Evolutionary conservation across 225 moss, liverwort and hornwort species (phyloP), one percentile per base, ranked within the genome.

Genomic region (Antitrichia curtipendula): DNA sequence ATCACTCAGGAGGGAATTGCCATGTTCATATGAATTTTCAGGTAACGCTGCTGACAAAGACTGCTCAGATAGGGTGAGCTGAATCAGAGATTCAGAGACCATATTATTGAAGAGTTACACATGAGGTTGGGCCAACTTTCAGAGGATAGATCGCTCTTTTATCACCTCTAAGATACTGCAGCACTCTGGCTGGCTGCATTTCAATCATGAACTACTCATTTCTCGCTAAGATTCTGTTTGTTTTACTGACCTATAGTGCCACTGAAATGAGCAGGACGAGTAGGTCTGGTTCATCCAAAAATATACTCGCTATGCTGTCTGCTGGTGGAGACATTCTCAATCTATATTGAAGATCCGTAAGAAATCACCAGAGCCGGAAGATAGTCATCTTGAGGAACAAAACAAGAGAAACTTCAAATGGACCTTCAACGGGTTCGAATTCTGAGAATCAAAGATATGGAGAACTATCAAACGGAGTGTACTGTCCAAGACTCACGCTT

Each of bases 101-200:
- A 43, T 5, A 80, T 10, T 47, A 29, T 73, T 74, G 49, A 74
- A 12, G 31, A 49, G 11, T 31, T 20, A 19, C 31, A 80, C 9
- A 17, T 18, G 8, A 18, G 3, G 41, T 41, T 19, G 1, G 3
- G 58, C 58, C 5, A 43, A 16, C 21, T 80, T 80, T 58, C 43
- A 59, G 21, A 10, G 60, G 8, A 61, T 75, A 8, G 2, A 36
- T 36, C 23, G 4, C 53, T 18, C 3, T 23, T 10, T 14, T 38
- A 10, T 40, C 40, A 57, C 6, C 0, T 45, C 28, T 31, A 19
- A 32, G 0, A 0, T 80, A 32, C 43, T 41, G 27, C 0, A 27
- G 16, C 71, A 71, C 43, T 71, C 43, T 32, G 31, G 12, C 31
- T 80, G 41, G 8, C 19, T 80, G 29, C 8, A 61, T 60, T 21